Evolutionary conservation across 1,284 basidiomycete species (phyloP).

Genomic region (Marasmius oreades): DNA sequence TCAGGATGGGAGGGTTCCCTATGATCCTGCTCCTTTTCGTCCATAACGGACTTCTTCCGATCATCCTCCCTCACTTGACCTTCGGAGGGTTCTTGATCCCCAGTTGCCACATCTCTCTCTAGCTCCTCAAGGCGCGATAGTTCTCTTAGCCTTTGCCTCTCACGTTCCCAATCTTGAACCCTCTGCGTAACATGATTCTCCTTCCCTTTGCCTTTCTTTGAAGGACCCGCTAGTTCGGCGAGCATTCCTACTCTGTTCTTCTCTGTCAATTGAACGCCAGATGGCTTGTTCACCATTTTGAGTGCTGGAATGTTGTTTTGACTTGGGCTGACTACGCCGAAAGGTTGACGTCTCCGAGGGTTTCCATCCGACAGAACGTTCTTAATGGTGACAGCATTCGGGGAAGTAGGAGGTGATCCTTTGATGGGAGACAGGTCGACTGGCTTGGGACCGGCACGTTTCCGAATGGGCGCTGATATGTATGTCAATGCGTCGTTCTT

Average conservation of each 20-base stretch:
- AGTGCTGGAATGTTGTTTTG: conserved; percentile 17
- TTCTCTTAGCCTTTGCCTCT: conserved; percentile 51
- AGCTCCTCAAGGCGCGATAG: conserved; percentile 49
- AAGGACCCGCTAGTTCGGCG: conserved; percentile 12
- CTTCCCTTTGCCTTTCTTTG: conserved; percentile 26
- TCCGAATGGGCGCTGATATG: conserved; percentile 26
- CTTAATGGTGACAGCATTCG: conserved; percentile 20
- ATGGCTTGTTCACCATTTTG: conserved; percentile 6
- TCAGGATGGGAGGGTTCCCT: not conserved
- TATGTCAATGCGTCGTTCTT: not conserved
- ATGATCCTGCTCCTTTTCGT: not conserved
- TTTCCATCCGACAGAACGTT: conserved; percentile 1
- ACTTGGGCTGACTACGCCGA: conserved; percentile 14
- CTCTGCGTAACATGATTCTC: conserved; percentile 44
- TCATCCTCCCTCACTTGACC: conserved; percentile 6
- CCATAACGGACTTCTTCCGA: not conserved
- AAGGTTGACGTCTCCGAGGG: conserved; percentile 15
- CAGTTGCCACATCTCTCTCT: conserved; percentile 42
- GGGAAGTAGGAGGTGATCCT: conserved; percentile 38
- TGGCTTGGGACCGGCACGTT: conserved; percentile 31
- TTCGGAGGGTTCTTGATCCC: conserved; percentile 11
- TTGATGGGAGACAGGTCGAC: conserved; percentile 46
- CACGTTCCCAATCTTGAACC: conserved; percentile 56
- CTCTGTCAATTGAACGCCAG: conserved; percentile 7
- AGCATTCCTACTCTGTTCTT: conserved; percentile 14